Conservation (phyloP, 2,329 filamentous ascomycete genomes). For the Hypoxylon sp. region DNA sequence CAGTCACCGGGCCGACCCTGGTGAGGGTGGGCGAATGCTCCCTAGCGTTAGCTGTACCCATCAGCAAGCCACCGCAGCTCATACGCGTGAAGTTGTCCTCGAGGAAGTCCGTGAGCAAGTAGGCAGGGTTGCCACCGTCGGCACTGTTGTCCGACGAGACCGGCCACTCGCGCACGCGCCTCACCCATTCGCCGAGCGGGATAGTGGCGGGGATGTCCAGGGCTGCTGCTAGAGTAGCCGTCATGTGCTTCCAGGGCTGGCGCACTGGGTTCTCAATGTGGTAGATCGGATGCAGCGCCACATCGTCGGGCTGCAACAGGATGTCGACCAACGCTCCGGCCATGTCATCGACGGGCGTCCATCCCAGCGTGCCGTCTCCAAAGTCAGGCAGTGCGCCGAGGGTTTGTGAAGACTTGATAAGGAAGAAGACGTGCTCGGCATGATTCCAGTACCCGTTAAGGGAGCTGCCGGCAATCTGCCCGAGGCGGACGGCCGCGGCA, state of each 20-base stretch:
- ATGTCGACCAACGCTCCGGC: constrained; percentile 39
- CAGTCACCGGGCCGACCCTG: constrained; percentile 25
- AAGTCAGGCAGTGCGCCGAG: constrained; percentile 52
- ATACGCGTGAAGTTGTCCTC: constrained; percentile 40
- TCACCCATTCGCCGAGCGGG: constrained; percentile 37
- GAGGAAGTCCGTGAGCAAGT: constrained; percentile 39
- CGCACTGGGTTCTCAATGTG: not conserved
- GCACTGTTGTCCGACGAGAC: constrained; percentile 1
- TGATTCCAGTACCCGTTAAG: constrained; percentile 62
- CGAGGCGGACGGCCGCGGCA: constrained; percentile 53
- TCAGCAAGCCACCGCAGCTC: constrained; percentile 40
- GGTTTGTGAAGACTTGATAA: constrained; percentile 59
- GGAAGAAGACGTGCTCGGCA: constrained; percentile 57
- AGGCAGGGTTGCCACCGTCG: constrained; percentile 37
- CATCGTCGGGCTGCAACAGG: constrained; percentile 8
- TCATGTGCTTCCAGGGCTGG: not conserved
- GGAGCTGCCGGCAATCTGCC: constrained; percentile 61
- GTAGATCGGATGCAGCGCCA: not conserved
- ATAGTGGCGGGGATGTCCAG: not conserved
- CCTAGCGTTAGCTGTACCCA: constrained; percentile 35
- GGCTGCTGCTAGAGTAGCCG: not conserved
- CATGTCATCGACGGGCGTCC: constrained; percentile 54
- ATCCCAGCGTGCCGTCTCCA: constrained; percentile 48
- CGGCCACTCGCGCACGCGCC: constrained; percentile 30
- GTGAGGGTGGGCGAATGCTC: constrained; percentile 34